phyloP scores from a whole-genome alignment of 2,329 filamentous ascomycete genomes.

The Sordariomycetes sp. region DNA sequence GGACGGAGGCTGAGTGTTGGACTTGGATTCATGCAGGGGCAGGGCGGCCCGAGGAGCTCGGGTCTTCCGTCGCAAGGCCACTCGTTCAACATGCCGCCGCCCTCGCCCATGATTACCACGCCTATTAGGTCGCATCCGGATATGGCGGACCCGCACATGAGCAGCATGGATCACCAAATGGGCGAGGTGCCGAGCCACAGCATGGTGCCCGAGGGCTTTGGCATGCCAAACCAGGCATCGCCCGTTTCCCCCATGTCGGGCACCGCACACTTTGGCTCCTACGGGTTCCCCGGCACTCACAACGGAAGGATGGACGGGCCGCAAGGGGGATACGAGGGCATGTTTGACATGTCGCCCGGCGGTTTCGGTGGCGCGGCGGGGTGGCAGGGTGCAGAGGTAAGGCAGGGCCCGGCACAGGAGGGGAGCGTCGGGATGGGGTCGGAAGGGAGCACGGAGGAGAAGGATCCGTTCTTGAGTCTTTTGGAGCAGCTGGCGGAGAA shows the following conservation, averaged over 20 bases:
- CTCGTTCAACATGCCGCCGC: conserved; percentile 21
- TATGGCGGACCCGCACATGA: conserved; percentile 16
- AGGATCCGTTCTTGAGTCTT: conserved; percentile 70
- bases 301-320: conserved; percentile 10
- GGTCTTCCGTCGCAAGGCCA: background rate
- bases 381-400: conserved; percentile 33
- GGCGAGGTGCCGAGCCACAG: conserved; percentile 18
- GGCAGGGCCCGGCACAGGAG: conserved; percentile 9
- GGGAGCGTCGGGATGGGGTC: background rate
- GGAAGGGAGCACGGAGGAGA: conserved; percentile 42
- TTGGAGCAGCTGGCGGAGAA: conserved; percentile 78
- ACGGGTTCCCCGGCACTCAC: background rate
- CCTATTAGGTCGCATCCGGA: conserved; percentile 25
- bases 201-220: conserved; percentile 19
- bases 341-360: conserved; percentile 48
- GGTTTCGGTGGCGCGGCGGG: conserved; percentile 39
- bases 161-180: conserved; percentile 20
- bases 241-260: conserved; percentile 11
- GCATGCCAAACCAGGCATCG: conserved; percentile 9
- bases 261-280: conserved; percentile 22
- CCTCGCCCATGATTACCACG: conserved; percentile 25
- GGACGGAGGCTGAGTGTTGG: background rate
- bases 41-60: conserved; percentile 1
- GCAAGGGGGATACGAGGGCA: conserved; percentile 39
- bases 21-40: conserved; percentile 4